Conservation (phyloP, 1,284 basidiomycete species). For the Cutaneotrichosporon mucoides region DNA sequence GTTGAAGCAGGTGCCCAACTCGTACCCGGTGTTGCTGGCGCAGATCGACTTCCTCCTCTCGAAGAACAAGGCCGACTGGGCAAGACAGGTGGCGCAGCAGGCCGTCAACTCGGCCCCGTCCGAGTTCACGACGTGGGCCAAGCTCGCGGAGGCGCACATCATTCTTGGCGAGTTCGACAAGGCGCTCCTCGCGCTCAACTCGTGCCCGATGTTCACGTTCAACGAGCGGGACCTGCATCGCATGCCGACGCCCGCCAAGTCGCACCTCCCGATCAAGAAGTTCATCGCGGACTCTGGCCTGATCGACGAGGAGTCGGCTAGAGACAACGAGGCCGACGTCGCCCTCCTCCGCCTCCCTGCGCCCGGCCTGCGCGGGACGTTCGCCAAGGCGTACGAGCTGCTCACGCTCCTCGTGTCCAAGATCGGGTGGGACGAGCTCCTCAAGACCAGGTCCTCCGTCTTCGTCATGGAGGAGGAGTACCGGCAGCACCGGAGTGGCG, state of each 20-base stretch:
- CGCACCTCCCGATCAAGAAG: constrained; percentile 81
- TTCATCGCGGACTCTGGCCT: constrained; percentile 71
- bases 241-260: constrained; percentile 71
- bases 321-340: constrained; percentile 91
- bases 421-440: constrained; percentile 97
- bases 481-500: constrained; percentile 60
- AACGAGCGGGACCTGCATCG: constrained; percentile 94
- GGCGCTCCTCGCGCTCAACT: constrained; percentile 87
- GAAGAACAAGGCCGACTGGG: constrained; percentile 83
- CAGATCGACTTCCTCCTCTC: constrained; percentile 85
- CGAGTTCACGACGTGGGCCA: constrained; percentile 99
- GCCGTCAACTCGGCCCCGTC: constrained; percentile 97
- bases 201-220: constrained; percentile 99
- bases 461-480: constrained; percentile 99
- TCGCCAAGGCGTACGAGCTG: constrained; percentile 88
- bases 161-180: constrained; percentile 83
- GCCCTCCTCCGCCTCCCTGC: constrained; percentile 89
- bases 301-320: constrained; percentile 56
- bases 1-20: constrained; percentile 79
- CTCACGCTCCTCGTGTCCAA: constrained; percentile 83
- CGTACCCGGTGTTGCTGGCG: constrained; percentile 87
- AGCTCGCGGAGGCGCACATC: constrained; percentile 90
- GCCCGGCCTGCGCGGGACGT: constrained; percentile 89
- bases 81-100: constrained; percentile 82
- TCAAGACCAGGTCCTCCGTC: constrained; percentile 86